Conservation (phyloP, 2,329 filamentous ascomycete genomes). For the Pezicula neosporulosa region DNA sequence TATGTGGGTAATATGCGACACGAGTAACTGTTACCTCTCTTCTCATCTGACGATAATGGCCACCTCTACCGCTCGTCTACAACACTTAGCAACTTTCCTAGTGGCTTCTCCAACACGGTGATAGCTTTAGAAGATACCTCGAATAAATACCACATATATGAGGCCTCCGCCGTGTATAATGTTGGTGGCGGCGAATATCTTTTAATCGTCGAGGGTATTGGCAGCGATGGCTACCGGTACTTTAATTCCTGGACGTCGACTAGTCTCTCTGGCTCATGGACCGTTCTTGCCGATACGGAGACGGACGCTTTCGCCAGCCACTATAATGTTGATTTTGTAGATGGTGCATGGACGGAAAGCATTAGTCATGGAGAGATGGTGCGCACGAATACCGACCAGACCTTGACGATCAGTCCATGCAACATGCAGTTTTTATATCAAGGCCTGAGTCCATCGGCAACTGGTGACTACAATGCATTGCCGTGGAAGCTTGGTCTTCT, state of each 20-base stretch:
- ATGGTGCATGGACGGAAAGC: slow-evolving; percentile 30
- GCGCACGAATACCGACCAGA: slow-evolving; percentile 33
- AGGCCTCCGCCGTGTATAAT: slow-evolving; percentile 34
- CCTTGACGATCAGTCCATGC: slow-evolving; percentile 30
- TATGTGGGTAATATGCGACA: slow-evolving; percentile 40
- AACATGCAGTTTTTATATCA: slow-evolving; percentile 35
- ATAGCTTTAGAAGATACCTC: slow-evolving; percentile 27
- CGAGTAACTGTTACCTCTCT: slow-evolving; percentile 33
- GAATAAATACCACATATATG: slow-evolving; percentile 29
- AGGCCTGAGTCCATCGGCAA: slow-evolving; percentile 30
- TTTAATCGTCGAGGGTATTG: slow-evolving; percentile 36
- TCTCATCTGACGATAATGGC: slow-evolving; percentile 38
- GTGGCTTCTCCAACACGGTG: slow-evolving; percentile 32
- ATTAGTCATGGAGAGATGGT: slow-evolving; percentile 32
- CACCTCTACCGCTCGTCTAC: slow-evolving; percentile 36
- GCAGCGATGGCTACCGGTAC: slow-evolving; percentile 29
- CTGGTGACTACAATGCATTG: slow-evolving; percentile 30
- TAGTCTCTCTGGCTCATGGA: slow-evolving; percentile 31
- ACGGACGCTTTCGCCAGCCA: slow-evolving; percentile 32
- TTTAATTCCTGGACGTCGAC: slow-evolving; percentile 36
- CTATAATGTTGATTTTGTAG: too few species aligned
- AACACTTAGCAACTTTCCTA: slow-evolving; percentile 29
- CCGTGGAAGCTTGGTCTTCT: slow-evolving; percentile 33
- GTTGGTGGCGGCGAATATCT: slow-evolving; percentile 29
- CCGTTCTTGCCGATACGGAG: slow-evolving; percentile 28